Evolutionary conservation across 1,139 yeast genomes (phyloP).

Genomic region (Lodderomyces margitis): DNA sequence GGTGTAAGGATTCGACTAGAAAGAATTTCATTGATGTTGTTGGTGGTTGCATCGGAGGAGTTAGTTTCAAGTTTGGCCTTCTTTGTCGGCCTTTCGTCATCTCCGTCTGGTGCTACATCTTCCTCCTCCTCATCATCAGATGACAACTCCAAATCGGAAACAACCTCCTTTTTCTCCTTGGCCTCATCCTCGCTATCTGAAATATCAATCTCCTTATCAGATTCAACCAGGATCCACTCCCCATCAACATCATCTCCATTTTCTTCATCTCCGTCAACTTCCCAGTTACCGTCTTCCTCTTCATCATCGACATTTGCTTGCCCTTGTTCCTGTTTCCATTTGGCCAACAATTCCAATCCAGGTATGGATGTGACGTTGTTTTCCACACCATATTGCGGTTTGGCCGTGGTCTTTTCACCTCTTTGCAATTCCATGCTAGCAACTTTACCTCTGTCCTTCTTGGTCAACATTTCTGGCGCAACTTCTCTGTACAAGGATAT

Average conservation of each 20-base stretch:
- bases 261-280: slow-evolving; percentile 34
- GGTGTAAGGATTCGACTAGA: slow-evolving; percentile 84
- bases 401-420: slow-evolving; percentile 50
- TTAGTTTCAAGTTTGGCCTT: slow-evolving; percentile 19
- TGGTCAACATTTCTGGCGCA: slow-evolving; percentile 91
- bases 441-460: slow-evolving; percentile 88
- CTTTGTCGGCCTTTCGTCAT: slow-evolving; percentile 24
- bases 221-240: slow-evolving; percentile 59
- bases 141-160: slow-evolving; percentile 40
- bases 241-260: slow-evolving; percentile 59
- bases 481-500: slow-evolving; percentile 84
- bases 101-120: slow-evolving; percentile 37
- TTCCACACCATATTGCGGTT: slow-evolving; percentile 65
- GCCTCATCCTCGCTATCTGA: slow-evolving; percentile 47
- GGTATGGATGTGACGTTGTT: slow-evolving; percentile 66
- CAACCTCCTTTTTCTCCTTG: slow-evolving; percentile 39
- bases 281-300: slow-evolving; percentile 43
- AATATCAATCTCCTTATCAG: slow-evolving; percentile 55
- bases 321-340: slow-evolving; percentile 81
- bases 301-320: slow-evolving; percentile 41
- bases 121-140: slow-evolving; percentile 33
- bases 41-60: slow-evolving; percentile 20
- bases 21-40: slow-evolving; percentile 62
- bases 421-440: slow-evolving; percentile 79
- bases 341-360: slow-evolving; percentile 83